phyloP scores from a whole-genome alignment of 768 basidiomycete genomes.

The Pulveroboletus frians region DNA sequence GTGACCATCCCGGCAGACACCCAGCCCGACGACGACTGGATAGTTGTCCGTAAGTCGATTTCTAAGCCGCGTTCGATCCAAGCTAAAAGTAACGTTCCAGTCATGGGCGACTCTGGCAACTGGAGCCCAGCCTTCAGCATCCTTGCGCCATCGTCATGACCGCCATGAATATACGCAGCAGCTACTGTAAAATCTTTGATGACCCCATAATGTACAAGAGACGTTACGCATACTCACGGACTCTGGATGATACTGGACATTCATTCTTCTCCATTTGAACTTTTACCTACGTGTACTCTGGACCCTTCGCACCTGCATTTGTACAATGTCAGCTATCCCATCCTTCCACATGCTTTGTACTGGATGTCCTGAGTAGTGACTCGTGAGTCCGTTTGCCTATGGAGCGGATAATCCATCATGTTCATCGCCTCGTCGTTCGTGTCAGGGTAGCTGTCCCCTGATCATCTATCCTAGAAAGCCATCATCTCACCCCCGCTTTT shows the following conservation, averaged over 20 bases:
- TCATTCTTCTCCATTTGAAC: background rate
- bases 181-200: constrained; percentile 2
- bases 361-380: background rate
- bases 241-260: constrained; percentile 12
- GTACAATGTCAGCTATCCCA: constrained; percentile 4
- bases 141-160: constrained; percentile 14
- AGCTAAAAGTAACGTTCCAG: constrained; percentile 23
- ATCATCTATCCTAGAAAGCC: no score
- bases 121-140: constrained; percentile 44
- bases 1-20: constrained; percentile 38
- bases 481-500: no score
- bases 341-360: constrained; percentile 9
- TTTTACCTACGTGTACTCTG: no score
- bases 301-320: background rate
- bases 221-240: constrained; percentile 6
- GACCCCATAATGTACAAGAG: constrained; percentile 13
- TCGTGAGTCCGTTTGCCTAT: no score
- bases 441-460: no score
- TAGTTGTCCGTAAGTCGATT: constrained; percentile 38
- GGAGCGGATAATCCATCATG: no score
- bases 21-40: constrained; percentile 36
- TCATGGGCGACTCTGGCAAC: constrained; percentile 54
- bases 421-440: no score
- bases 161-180: constrained; percentile 1
- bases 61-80: background rate